phyloP scores from a whole-genome alignment of 2,329 filamentous ascomycete genomes.

The Pseudogymnoascus sp. region DNA sequence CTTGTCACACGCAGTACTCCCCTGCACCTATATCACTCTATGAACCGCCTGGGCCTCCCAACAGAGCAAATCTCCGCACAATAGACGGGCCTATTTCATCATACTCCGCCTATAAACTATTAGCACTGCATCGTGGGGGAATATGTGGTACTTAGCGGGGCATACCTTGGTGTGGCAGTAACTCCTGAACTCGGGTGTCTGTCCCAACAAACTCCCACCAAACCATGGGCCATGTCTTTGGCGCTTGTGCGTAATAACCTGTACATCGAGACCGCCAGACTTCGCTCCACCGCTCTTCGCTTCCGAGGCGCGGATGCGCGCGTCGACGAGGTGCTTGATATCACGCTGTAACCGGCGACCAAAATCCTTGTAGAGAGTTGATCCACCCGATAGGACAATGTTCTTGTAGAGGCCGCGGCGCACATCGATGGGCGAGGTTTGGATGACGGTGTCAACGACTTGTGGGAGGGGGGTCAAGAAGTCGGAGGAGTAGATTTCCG shows the following conservation, averaged over 20 bases:
- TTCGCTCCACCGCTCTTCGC: constrained; percentile 82
- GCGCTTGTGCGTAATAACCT: constrained; percentile 94
- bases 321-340: constrained; percentile 92
- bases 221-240: constrained; percentile 98
- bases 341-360: constrained; percentile 91
- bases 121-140: not conserved
- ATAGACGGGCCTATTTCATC: constrained; percentile 95
- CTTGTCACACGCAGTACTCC: not conserved
- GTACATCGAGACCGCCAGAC: constrained; percentile 89
- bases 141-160: constrained; percentile 16
- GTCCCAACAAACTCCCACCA: constrained; percentile 87
- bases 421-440: constrained; percentile 95
- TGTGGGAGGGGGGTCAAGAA: constrained; percentile 91
- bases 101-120: constrained; percentile 47
- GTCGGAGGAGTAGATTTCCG: constrained; percentile 97
- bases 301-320: constrained; percentile 85
- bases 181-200: constrained; percentile 96
- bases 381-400: constrained; percentile 94
- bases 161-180: constrained; percentile 89
- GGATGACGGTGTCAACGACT: constrained; percentile 94
- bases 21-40: constrained; percentile 30
- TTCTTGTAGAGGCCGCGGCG: constrained; percentile 98
- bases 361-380: constrained; percentile 97
- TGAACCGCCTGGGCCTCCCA: constrained; percentile 83
- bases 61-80: constrained; percentile 83